Evolutionary conservation across 2,329 filamentous ascomycete species (phyloP).

Genomic region (Thelonectria discophora): DNA sequence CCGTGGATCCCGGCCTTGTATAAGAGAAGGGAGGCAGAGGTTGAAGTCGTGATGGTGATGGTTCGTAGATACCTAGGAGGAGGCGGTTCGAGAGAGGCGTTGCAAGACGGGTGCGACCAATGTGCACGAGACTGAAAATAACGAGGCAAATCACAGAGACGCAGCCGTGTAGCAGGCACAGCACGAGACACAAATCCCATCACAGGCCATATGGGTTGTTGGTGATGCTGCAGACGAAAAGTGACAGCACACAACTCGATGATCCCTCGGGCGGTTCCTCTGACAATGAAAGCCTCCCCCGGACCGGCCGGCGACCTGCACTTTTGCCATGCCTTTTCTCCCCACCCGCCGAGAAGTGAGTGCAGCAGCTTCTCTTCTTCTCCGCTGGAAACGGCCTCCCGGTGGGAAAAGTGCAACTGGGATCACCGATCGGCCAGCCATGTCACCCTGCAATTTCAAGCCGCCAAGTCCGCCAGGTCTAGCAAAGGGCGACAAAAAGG

Average conservation of each 20-base stretch:
- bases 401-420: neutral
- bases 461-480: too few species aligned
- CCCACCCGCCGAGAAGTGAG: neutral
- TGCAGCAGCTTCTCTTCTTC: neutral
- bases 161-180: too few species aligned
- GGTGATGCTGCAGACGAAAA: too few species aligned
- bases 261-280: neutral
- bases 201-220: too few species aligned
- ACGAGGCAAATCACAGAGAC: too few species aligned
- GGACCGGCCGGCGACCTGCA: neutral
- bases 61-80: too few species aligned
- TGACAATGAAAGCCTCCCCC: neutral
- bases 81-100: too few species aligned
- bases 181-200: too few species aligned
- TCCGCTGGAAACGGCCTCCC: neutral
- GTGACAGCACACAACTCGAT: neutral
- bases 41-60: neutral
- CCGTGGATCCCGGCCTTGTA: constrained; percentile 5
- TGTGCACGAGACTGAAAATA: too few species aligned
- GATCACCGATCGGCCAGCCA: too few species aligned
- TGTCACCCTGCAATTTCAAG: neutral
- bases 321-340: neutral
- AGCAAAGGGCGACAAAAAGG: neutral
- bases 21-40: neutral
- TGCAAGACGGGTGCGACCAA: too few species aligned